These are phyloP conservation scores for Diaporthe citri DNA, from an alignment of 2,329 filamentous ascomycete genomes.

Conservation along the genomic window DNA sequence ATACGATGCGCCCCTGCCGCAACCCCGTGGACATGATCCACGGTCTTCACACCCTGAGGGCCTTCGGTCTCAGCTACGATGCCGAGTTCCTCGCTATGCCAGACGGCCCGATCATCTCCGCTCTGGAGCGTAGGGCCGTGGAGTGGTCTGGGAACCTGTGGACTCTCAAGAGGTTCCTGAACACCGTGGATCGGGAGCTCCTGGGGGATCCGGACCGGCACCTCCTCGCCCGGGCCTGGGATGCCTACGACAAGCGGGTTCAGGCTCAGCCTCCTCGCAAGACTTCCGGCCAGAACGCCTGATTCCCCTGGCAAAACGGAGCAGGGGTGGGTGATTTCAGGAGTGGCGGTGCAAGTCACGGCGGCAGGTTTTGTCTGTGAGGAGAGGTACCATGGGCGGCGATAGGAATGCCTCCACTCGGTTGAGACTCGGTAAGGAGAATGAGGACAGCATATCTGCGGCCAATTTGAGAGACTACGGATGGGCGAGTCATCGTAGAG, in stretches of 20 bases:
- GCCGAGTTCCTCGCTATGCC: neutral
- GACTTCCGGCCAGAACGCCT: neutral
- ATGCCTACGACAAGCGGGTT: neutral
- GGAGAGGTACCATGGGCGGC: neutral
- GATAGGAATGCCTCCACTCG: neutral
- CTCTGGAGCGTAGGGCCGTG: neutral
- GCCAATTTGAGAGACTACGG: too few species aligned
- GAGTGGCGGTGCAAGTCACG: neutral
- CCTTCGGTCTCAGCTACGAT: neutral
- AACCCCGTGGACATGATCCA: neutral
- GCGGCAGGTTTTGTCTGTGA: neutral
- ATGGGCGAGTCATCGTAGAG: too few species aligned
- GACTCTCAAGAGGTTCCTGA: neutral
- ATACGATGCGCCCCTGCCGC: neutral
- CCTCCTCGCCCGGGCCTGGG: neutral
- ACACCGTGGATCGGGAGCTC: neutral
- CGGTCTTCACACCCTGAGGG: neutral
- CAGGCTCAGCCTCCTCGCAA: neutral
- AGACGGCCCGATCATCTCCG: neutral
- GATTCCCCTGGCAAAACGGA: neutral
- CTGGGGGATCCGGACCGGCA: neutral
- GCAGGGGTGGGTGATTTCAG: too few species aligned
- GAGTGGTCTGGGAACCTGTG: neutral
- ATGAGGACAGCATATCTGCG: neutral
- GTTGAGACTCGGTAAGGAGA: neutral